phyloP scores from a whole-genome alignment of 768 basidiomycete species.

The Auricularia heimuer region DNA sequence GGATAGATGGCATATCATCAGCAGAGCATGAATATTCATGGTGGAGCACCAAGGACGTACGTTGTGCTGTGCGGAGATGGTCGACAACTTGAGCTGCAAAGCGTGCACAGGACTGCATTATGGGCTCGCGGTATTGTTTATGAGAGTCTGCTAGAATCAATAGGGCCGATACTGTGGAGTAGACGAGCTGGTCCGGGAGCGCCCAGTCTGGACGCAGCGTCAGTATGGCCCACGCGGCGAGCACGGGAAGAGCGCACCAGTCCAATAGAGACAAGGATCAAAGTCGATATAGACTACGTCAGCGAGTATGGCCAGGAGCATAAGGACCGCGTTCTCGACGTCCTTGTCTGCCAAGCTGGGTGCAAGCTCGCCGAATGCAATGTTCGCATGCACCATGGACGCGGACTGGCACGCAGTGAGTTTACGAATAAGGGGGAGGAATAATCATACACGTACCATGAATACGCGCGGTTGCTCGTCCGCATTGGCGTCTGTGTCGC shows the following conservation, averaged over 20 bases:
- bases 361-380: slow-evolving; percentile 74
- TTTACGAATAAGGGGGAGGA: not conserved
- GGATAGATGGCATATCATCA: slow-evolving; percentile 2
- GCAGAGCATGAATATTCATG: not conserved
- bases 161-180: slow-evolving; percentile 66
- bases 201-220: slow-evolving; percentile 56
- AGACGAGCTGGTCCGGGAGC: slow-evolving; percentile 75
- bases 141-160: slow-evolving; percentile 53
- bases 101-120: slow-evolving; percentile 47
- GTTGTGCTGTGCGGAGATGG: slow-evolving; percentile 40
- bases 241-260: slow-evolving; percentile 34
- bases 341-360: slow-evolving; percentile 49
- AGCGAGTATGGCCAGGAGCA: slow-evolving; percentile 55
- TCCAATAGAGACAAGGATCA: slow-evolving; percentile 70
- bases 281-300: slow-evolving; percentile 72
- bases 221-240: not conserved
- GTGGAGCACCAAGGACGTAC: slow-evolving; percentile 31
- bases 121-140: slow-evolving; percentile 36
- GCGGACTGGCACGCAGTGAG: slow-evolving; percentile 38
- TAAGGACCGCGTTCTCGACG: slow-evolving; percentile 45
- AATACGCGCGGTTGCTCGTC: slow-evolving; percentile 31
- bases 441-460: slow-evolving; percentile 40
- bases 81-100: slow-evolving; percentile 52
- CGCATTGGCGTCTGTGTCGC: slow-evolving; percentile 13
- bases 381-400: slow-evolving; percentile 66